phyloP scores from a whole-genome alignment of 2,329 filamentous ascomycete genomes.

The Colletotrichum chlorophyti region DNA sequence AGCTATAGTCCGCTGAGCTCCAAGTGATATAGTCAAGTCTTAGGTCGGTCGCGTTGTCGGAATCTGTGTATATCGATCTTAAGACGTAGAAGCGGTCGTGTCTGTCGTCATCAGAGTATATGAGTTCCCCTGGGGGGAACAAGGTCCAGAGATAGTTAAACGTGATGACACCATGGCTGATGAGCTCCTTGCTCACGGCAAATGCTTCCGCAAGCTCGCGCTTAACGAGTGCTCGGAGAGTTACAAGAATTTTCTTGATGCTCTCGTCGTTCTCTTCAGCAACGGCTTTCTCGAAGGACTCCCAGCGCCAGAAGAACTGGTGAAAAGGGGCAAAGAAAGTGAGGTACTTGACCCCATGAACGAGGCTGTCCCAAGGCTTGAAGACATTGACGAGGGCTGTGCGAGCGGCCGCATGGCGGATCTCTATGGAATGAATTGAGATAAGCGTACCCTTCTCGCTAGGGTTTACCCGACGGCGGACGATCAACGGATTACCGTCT shows the following conservation, averaged over 20 bases:
- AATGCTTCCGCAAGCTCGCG: slow-evolving; percentile 59
- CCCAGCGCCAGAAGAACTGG: slow-evolving; percentile 34
- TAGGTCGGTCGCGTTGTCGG: slow-evolving; percentile 45
- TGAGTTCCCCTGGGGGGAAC: slow-evolving; percentile 52
- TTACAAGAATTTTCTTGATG: slow-evolving; percentile 26
- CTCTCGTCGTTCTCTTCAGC: slow-evolving; percentile 22
- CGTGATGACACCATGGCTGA: slow-evolving; percentile 58
- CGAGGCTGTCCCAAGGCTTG: slow-evolving; percentile 25
- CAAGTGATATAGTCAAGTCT: slow-evolving; percentile 51
- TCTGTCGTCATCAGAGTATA: slow-evolving; percentile 46
- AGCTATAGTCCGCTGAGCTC: slow-evolving; percentile 45
- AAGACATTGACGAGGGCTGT: slow-evolving; percentile 32
- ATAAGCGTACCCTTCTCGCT: slow-evolving; percentile 23
- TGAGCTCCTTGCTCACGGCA: slow-evolving; percentile 55
- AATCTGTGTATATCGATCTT: slow-evolving; percentile 35
- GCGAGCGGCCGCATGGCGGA: slow-evolving; percentile 30
- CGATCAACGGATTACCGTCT: slow-evolving; percentile 23
- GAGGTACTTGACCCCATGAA: slow-evolving; percentile 27
- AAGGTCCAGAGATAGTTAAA: slow-evolving; percentile 60
- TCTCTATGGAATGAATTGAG: slow-evolving; percentile 31
- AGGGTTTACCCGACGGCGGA: slow-evolving; percentile 30
- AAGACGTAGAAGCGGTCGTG: slow-evolving; percentile 45
- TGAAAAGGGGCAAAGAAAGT: slow-evolving; percentile 30
- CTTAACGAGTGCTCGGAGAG: slow-evolving; percentile 45
- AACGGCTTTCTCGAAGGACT: slow-evolving; percentile 31